These are phyloP conservation scores for Dothideomycetes sp. DNA, from an alignment of 2,329 filamentous ascomycete species.

Conservation along the genomic window DNA sequence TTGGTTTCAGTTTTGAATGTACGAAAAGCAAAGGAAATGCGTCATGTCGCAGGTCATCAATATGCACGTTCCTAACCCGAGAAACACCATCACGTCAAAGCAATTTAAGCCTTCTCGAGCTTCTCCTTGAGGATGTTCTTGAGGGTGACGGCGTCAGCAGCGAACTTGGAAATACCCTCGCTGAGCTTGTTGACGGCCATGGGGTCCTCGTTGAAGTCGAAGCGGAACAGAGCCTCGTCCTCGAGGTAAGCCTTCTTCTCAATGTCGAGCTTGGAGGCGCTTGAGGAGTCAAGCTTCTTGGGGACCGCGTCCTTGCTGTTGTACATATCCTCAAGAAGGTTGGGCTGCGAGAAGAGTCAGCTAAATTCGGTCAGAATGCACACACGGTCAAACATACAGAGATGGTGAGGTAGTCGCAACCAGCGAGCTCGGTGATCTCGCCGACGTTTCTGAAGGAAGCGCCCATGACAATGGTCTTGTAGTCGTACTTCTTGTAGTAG, in stretches of 20 bases:
- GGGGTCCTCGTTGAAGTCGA: constrained; percentile 99
- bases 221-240: constrained; percentile 86
- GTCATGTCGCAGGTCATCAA: constrained; percentile 12
- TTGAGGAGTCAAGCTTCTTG: constrained; percentile 77
- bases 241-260: constrained; percentile 86
- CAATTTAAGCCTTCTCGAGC: constrained; percentile 41
- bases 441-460: constrained; percentile 94
- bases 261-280: constrained; percentile 61
- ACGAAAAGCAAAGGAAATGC: constrained; percentile 8
- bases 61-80: constrained; percentile 5
- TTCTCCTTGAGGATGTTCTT: constrained; percentile 88
- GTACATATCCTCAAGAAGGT: constrained; percentile 85
- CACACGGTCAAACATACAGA: constrained; percentile 52
- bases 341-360: constrained; percentile 50
- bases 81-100: neutral
- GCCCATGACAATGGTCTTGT: constrained; percentile 99
- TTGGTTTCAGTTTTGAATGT: constrained; percentile 11
- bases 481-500: constrained; percentile 99
- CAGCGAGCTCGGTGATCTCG: constrained; percentile 96
- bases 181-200: constrained; percentile 99
- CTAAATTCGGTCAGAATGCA: neutral
- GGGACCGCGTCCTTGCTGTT: constrained; percentile 75
- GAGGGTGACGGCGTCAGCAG: constrained; percentile 85
- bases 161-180: constrained; percentile 99
- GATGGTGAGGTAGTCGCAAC: constrained; percentile 98